Evolutionary conservation across 805 yeast species (phyloP).

Genomic region (Wickerhamomyces silvicola): DNA sequence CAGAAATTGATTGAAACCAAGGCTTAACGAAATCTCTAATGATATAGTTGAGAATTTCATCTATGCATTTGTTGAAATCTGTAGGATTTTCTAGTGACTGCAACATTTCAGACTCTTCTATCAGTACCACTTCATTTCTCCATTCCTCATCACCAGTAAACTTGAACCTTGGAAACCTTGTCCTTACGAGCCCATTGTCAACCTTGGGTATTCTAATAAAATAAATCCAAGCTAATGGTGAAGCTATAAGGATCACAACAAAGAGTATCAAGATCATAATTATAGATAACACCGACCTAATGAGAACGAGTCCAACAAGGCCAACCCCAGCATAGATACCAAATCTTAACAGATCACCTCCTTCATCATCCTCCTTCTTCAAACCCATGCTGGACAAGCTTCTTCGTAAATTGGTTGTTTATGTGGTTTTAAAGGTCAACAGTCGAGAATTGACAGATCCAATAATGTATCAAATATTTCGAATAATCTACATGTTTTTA

Average conservation of each 20-base stretch:
- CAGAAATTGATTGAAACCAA: conserved; percentile 50
- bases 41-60: conserved; percentile 38
- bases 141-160: conserved; percentile 26
- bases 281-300: no score
- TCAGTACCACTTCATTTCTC: conserved; percentile 17
- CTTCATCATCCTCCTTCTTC: no score
- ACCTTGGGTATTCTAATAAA: conserved; percentile 5
- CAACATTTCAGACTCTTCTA: conserved; percentile 11
- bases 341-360: no score
- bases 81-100: conserved; percentile 4
- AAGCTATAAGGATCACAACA: not conserved
- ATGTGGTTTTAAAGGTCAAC: no score
- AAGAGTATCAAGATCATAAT: no score
- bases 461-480: no score
- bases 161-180: conserved; percentile 16
- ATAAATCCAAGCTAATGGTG: conserved; percentile 1
- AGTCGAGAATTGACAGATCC: no score
- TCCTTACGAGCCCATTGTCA: conserved; percentile 2
- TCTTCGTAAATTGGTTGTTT: no score
- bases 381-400: no score
- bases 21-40: conserved; percentile 44
- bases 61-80: conserved; percentile 33
- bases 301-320: no score
- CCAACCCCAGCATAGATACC: no score
- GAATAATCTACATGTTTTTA: no score